phyloP scores from a whole-genome alignment of 257 asterid species.

The Solanum lycopersicoides region DNA sequence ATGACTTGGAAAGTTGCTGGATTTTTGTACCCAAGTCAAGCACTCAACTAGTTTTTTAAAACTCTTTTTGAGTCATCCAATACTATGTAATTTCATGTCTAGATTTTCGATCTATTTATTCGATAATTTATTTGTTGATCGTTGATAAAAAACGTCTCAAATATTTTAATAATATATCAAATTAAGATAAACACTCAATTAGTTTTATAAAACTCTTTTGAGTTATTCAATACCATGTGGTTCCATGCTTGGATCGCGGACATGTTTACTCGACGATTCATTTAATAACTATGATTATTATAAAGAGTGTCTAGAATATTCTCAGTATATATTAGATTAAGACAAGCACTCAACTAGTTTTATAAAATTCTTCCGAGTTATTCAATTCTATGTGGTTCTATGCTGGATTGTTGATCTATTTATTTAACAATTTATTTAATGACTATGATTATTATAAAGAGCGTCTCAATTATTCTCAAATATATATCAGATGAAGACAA shows the following conservation, averaged over 20 bases:
- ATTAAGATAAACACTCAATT: too few relatives aligned
- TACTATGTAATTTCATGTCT: background rate
- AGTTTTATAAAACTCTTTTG: too few relatives aligned
- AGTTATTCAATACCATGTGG: too few relatives aligned
- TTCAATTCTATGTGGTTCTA: too few relatives aligned
- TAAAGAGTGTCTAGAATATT: background rate
- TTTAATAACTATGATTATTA: background rate
- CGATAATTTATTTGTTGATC: too few relatives aligned
- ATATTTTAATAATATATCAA: accelerated
- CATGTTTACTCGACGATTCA: too few relatives aligned
- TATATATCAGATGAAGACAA: background rate
- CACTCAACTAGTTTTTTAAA: background rate
- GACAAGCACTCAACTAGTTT: background rate
- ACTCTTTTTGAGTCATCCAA: background rate
- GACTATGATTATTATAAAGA: background rate
- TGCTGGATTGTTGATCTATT: too few relatives aligned
- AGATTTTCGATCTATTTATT: too few relatives aligned
- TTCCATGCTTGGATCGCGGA: accelerated
- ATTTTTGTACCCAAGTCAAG: background rate
- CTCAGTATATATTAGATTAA: background rate
- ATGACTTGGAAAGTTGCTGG: background rate
- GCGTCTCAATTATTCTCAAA: background rate
- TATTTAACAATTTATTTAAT: too few relatives aligned
- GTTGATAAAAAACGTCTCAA: too few relatives aligned
- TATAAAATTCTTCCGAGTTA: background rate